phyloP scores from a whole-genome alignment of 371 early-diverging fungal genomes.

The Chytridium lagenaria region DNA sequence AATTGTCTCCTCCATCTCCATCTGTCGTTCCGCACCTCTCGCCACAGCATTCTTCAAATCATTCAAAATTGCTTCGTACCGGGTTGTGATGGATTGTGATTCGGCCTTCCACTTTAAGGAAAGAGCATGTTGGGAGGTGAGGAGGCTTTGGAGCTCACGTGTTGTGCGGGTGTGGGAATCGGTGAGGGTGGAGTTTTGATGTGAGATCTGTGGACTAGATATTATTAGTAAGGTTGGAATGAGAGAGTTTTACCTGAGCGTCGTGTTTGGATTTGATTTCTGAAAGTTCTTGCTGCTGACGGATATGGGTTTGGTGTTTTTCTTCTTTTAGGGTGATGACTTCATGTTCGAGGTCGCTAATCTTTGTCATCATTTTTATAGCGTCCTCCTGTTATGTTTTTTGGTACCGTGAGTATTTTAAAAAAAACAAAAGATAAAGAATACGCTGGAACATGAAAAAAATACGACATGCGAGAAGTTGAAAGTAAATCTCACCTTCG shows the following conservation, averaged over 20 bases:
- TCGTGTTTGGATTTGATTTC: too few relatives aligned
- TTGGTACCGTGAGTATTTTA: too few relatives aligned
- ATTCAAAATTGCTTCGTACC: conserved; percentile 34
- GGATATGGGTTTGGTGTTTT: conserved; percentile 22
- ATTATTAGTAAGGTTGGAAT: too few relatives aligned
- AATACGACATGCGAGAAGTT: too few relatives aligned
- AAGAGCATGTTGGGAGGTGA: conserved; percentile 38
- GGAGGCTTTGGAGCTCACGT: conserved; percentile 46
- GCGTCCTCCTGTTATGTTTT: conserved; percentile 48
- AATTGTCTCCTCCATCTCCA: conserved; percentile 35
- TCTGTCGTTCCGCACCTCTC: conserved; percentile 19
- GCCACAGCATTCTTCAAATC: conserved; percentile 32
- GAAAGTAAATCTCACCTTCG: too few relatives aligned
- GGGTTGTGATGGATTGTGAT: conserved; percentile 17
- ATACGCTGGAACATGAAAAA: too few relatives aligned
- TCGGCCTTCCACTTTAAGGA: conserved; percentile 40
- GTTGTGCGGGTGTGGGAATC: conserved; percentile 45
- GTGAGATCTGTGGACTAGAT: too few relatives aligned
- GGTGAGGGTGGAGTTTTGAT: conserved; percentile 34
- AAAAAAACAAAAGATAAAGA: too few relatives aligned
- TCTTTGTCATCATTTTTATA: conserved; percentile 30
- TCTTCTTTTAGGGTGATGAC: conserved; percentile 31
- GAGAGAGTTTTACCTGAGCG: too few relatives aligned
- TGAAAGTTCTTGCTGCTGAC: conserved; percentile 36
- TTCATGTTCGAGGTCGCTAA: conserved; percentile 48